Evolutionary conservation across 805 yeast species (phyloP).

Genomic region (Pichia heedii): DNA sequence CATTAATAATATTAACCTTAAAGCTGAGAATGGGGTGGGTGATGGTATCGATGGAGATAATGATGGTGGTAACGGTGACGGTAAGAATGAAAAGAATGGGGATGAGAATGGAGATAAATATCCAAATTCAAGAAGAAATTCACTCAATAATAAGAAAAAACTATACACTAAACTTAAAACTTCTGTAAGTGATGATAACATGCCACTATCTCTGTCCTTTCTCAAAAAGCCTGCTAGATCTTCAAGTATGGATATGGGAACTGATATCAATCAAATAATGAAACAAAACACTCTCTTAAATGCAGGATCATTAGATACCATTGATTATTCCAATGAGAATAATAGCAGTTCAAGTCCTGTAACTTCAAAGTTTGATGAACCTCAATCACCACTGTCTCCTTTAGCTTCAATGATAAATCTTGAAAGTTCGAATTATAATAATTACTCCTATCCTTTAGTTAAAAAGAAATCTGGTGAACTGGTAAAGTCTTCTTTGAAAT

Average conservation of each 20-base stretch:
- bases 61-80: not conserved
- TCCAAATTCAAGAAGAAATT: too few relatives aligned
- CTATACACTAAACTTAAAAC: not conserved
- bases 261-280: conserved; percentile 21
- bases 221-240: conserved; percentile 26
- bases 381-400: not conserved
- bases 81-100: conserved; percentile 8
- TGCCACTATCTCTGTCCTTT: conserved; percentile 27
- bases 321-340: too few relatives aligned
- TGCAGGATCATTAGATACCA: conserved; percentile 9
- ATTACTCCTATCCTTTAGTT: conserved; percentile 33
- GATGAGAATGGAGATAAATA: too few relatives aligned
- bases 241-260: conserved; percentile 14
- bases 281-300: conserved; percentile 26
- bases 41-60: too few relatives aligned
- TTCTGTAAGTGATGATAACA: conserved; percentile 11
- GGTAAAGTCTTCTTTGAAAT: conserved; percentile 65
- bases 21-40: too few relatives aligned
- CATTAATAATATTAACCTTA: too few relatives aligned
- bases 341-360: not conserved
- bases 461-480: conserved; percentile 87
- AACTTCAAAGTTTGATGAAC: not conserved
- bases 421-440: not conserved
- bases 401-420: not conserved
- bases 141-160: not conserved